phyloP scores from a whole-genome alignment of 805 yeast species.

The Hanseniaspora vineae region DNA sequence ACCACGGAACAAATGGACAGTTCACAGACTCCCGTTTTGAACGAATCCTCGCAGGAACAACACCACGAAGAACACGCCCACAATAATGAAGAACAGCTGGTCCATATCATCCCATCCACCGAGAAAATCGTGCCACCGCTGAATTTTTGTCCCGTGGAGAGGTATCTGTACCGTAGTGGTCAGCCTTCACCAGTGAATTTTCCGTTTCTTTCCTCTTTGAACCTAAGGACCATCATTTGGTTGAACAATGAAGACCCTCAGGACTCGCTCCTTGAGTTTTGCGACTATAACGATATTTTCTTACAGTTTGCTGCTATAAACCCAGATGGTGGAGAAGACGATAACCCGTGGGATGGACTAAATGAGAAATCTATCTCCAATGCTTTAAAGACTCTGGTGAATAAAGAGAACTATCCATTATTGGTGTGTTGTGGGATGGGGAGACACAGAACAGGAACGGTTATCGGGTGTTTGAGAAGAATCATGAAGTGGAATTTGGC shows the following conservation, averaged over 20 bases:
- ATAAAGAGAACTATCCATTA: conserved; percentile 67
- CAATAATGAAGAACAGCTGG: neutral
- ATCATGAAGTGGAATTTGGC: conserved; percentile 98
- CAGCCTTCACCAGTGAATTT: conserved; percentile 93
- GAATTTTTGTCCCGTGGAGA: conserved; percentile 91
- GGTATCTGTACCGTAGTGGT: conserved; percentile 76
- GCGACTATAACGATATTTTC: conserved; percentile 55
- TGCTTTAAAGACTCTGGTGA: conserved; percentile 64
- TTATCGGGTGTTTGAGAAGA: conserved; percentile 83
- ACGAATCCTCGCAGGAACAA: neutral
- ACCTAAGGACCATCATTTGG: conserved; percentile 79
- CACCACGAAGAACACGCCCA: neutral
- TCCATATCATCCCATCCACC: conserved; percentile 27
- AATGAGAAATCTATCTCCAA: conserved; percentile 69
- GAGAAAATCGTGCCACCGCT: conserved; percentile 79
- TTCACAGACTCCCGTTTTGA: neutral
- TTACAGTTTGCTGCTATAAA: conserved; percentile 75
- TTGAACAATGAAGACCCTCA: conserved; percentile 91
- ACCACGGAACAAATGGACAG: neutral
- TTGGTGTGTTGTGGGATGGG: conserved; percentile 98
- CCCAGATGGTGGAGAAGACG: conserved; percentile 56
- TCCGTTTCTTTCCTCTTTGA: conserved; percentile 63
- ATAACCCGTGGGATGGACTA: conserved; percentile 93
- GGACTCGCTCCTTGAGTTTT: conserved; percentile 74
- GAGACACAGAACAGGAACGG: conserved; percentile 93